Percentiles rank a stretch among this genome's conserved stretches.
phyloP scores from a whole-genome alignment of 768 basidiomycete genomes.

The Cystobasidium tubakii region DNA sequence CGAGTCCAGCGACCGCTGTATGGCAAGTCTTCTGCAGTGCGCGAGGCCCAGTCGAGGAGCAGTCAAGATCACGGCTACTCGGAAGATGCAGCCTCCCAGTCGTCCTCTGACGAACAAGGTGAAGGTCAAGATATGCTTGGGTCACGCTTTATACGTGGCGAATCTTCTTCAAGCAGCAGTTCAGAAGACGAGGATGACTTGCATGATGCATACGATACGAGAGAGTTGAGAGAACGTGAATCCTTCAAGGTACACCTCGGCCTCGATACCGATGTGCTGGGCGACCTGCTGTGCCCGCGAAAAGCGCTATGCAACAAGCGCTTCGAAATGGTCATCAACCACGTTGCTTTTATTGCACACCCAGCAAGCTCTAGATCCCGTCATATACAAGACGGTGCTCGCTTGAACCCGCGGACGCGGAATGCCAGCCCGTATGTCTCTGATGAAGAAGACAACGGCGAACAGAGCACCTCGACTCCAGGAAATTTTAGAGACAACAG shows the following conservation, averaged over 20 bases:
- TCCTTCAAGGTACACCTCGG: constrained; percentile 58
- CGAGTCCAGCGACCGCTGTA: constrained; percentile 44
- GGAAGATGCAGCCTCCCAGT: background rate
- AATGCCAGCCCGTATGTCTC: background rate
- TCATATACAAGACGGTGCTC: background rate
- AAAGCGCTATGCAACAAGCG: constrained; percentile 81
- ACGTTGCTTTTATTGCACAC: constrained; percentile 87
- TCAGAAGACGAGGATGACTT: constrained; percentile 29
- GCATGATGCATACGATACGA: constrained; percentile 18
- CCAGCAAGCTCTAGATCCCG: constrained; percentile 57
- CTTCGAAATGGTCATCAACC: constrained; percentile 85
- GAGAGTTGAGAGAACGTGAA: constrained; percentile 18
- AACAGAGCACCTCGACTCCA: background rate
- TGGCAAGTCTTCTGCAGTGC: constrained; percentile 27
- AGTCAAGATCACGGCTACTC: background rate
- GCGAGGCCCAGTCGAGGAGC: constrained; percentile 24
- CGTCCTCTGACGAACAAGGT: background rate
- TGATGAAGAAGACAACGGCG: background rate
- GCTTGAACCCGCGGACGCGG: background rate
- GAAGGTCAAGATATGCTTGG: constrained; percentile 25
- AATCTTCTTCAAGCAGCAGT: constrained; percentile 23
- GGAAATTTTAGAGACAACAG: background rate
- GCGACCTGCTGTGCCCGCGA: constrained; percentile 70
- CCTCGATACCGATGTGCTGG: constrained; percentile 73
- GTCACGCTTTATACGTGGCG: constrained; percentile 24